These are phyloP conservation scores for Russula ochroleuca DNA, from an alignment of 768 basidiomycete species.

Conservation along the genomic window DNA sequence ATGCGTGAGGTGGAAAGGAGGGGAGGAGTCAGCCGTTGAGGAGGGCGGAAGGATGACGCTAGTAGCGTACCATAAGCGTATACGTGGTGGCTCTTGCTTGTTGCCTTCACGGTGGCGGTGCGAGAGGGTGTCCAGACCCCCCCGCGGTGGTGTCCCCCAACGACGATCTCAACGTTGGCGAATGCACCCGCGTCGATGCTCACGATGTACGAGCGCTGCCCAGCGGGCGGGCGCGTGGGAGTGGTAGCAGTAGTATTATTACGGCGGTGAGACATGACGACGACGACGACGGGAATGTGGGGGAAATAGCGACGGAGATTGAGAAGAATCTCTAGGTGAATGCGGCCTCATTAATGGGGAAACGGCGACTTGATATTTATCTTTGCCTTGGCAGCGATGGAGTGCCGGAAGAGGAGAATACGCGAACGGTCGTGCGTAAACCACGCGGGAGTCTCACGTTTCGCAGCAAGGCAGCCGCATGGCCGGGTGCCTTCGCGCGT, in stretches of 20 bases:
- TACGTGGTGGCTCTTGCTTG: neutral
- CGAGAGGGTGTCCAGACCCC: constrained; percentile 10
- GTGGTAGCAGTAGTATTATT: neutral
- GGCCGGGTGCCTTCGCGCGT: neutral
- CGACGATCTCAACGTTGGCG: constrained; percentile 19
- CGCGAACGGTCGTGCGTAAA: neutral
- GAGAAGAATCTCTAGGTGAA: neutral
- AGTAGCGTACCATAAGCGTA: constrained; percentile 13
- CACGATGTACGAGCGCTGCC: constrained; percentile 18
- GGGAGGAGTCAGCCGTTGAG: neutral
- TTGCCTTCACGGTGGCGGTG: neutral
- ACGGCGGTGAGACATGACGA: constrained; percentile 12
- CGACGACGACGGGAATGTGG: neutral
- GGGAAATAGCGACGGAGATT: neutral
- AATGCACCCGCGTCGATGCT: constrained; percentile 18
- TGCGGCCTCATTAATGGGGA: neutral
- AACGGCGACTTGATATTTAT: constrained; percentile 12
- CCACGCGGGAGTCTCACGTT: constrained; percentile 5
- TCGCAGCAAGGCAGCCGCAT: constrained; percentile 22
- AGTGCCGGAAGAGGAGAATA: neutral
- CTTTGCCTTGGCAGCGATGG: neutral
- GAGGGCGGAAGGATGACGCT: neutral
- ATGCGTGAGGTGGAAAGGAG: neutral
- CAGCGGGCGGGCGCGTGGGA: neutral
- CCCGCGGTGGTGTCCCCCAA: neutral